phyloP scores from a whole-genome alignment of 805 yeast species.

The Pichia rugopelliculosa region DNA sequence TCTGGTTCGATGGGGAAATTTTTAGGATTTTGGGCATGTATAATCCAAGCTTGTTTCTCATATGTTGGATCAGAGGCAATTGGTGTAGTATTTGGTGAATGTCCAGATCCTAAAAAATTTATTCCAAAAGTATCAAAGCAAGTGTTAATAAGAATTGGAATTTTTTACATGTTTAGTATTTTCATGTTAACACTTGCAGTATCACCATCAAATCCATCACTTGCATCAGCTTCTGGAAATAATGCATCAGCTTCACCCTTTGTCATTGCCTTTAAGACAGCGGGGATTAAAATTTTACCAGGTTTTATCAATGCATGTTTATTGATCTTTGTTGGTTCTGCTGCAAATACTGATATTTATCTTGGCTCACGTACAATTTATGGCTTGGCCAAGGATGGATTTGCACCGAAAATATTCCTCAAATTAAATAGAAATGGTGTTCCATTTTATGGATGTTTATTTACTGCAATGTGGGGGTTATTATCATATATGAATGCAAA shows the following conservation, averaged over 20 bases:
- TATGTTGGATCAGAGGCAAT: slow-evolving; percentile 46
- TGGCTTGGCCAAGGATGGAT: slow-evolving; percentile 55
- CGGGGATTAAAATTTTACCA: slow-evolving; percentile 51
- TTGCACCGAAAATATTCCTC: slow-evolving; percentile 48
- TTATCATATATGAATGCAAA: slow-evolving; percentile 13
- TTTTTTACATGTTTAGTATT: slow-evolving; percentile 43
- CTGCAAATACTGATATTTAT: slow-evolving; percentile 59
- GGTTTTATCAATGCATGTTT: slow-evolving; percentile 60
- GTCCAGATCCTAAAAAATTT: slow-evolving; percentile 39
- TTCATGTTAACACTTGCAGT: slow-evolving; percentile 44
- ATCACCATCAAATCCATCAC: slow-evolving; percentile 37
- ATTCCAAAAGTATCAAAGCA: slow-evolving; percentile 45
- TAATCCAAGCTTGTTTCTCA: slow-evolving; percentile 34
- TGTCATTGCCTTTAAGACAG: slow-evolving; percentile 52
- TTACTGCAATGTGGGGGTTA: slow-evolving; percentile 13
- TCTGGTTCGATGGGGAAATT: slow-evolving; percentile 39
- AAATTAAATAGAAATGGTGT: slow-evolving; percentile 64
- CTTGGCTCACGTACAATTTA: slow-evolving; percentile 58
- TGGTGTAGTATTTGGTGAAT: slow-evolving; percentile 41
- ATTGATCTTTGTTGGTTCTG: slow-evolving; percentile 46
- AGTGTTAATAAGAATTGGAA: slow-evolving; percentile 45
- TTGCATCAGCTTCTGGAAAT: slow-evolving; percentile 38
- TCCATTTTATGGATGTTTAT: slow-evolving; percentile 32
- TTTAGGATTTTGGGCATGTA: slow-evolving; percentile 37
- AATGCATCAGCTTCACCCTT: slow-evolving; percentile 58